Evolutionary conservation across 495 filamentous ascomycete genomes (phyloP).

Genomic region (Lasiosphaeria hispida): DNA sequence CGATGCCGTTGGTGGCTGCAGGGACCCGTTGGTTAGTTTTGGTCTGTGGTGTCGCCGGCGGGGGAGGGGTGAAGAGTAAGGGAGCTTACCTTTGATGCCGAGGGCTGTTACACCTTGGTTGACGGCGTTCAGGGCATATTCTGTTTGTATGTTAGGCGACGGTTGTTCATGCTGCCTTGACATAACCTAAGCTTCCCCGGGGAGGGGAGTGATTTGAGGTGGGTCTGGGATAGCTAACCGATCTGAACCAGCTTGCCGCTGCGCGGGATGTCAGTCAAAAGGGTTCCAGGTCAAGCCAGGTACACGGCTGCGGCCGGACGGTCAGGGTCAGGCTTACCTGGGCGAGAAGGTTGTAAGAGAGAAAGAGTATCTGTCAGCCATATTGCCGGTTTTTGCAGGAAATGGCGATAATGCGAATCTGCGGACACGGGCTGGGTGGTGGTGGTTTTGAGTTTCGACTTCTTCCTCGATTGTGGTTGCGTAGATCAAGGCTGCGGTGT

Average conservation of each 20-base stretch:
- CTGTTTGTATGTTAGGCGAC: conserved; percentile 45
- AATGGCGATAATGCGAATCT: neutral
- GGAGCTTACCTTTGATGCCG: conserved; percentile 84
- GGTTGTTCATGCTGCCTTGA: neutral
- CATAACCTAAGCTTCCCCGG: neutral
- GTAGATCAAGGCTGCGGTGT: conserved; percentile 14
- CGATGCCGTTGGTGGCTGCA: conserved; percentile 94
- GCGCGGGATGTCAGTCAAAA: conserved; percentile 45
- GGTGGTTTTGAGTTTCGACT: neutral
- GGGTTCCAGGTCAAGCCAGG: neutral
- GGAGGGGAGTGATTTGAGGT: neutral
- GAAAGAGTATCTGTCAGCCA: conserved; percentile 99
- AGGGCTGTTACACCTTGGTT: conserved; percentile 98
- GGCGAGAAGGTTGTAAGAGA: conserved; percentile 99
- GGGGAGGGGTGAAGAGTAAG: conserved; percentile 4
- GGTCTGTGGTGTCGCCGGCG: neutral
- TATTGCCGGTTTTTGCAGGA: conserved; percentile 38
- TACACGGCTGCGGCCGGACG: neutral
- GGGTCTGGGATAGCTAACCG: conserved; percentile 46
- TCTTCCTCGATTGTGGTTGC: neutral
- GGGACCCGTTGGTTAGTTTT: neutral
- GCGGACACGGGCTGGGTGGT: neutral
- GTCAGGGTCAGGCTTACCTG: conserved; percentile 63
- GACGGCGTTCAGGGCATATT: conserved; percentile 98
- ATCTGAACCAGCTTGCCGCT: conserved; percentile 94